phyloP scores from a whole-genome alignment of 345 rosid species.

The Corymbia maculata region DNA sequence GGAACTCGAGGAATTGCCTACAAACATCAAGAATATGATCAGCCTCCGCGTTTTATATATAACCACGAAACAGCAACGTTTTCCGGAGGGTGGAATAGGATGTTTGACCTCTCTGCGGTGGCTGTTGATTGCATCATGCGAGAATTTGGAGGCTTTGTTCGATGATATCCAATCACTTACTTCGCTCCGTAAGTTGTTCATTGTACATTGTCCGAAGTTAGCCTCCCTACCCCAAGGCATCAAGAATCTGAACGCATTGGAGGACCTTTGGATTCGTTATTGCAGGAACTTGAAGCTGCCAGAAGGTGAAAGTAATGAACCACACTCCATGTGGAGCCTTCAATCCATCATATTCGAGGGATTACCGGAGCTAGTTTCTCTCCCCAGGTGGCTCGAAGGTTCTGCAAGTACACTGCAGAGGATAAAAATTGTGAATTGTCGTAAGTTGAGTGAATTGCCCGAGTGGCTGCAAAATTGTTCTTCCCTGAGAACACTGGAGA shows the following conservation, averaged over 20 bases:
- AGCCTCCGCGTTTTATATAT: rapidly evolving
- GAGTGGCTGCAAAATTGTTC: not conserved
- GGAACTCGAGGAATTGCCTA: too few species aligned
- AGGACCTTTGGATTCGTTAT: not conserved
- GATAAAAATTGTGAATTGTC: not conserved
- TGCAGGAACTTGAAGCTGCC: constrained; percentile 1
- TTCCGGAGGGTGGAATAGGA: not conserved
- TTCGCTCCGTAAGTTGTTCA: not conserved
- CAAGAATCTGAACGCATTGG: not conserved
- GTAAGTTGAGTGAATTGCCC: not conserved
- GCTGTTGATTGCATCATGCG: not conserved
- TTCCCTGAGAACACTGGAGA: not conserved
- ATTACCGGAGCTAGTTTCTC: not conserved
- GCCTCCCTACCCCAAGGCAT: constrained; percentile 1
- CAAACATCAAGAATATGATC: too few species aligned
- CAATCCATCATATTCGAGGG: not conserved
- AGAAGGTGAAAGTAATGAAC: not conserved
- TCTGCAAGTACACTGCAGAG: not conserved
- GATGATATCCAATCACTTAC: not conserved
- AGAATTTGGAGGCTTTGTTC: not conserved
- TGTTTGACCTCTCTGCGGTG: constrained; percentile 1
- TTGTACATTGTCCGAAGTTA: not conserved
- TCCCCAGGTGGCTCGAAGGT: constrained; percentile 13
- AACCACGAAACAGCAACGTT: not conserved
- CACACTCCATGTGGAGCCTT: not conserved